Evolutionary conservation across 306 rosid species (phyloP).

Genomic region (Castanea sativa): DNA sequence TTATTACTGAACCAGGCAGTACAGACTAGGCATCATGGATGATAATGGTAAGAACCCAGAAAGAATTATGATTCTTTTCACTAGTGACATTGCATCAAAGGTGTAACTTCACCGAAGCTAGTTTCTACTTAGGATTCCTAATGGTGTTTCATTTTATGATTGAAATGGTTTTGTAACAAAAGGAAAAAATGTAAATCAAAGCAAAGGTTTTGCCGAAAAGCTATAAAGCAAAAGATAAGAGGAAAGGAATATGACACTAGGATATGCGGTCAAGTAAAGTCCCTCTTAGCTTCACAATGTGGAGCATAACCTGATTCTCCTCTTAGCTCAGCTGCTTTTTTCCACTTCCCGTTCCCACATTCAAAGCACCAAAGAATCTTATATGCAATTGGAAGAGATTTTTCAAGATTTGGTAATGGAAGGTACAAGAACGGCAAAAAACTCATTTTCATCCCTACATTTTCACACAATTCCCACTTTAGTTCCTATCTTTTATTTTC

Average conservation of each 20-base stretch:
- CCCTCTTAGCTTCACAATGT: neutral
- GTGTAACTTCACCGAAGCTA: too few species aligned
- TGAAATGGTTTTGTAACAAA: neutral
- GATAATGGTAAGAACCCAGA: too few species aligned
- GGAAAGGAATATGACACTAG: conserved; percentile 27
- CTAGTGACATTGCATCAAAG: too few species aligned
- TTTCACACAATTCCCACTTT: too few species aligned
- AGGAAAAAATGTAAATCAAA: neutral
- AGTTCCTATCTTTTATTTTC: too few species aligned
- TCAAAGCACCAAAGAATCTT: conserved; percentile 11
- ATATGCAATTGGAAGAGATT: neutral
- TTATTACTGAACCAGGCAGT: too few species aligned
- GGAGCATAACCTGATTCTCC: conserved; percentile 7
- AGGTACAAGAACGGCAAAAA: too few species aligned
- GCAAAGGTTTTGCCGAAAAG: conserved; percentile 4
- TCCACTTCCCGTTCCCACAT: neutral
- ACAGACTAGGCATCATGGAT: too few species aligned
- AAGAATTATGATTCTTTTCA: too few species aligned
- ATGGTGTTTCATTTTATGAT: neutral
- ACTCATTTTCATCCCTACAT: too few species aligned
- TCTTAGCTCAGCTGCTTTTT: conserved; percentile 12
- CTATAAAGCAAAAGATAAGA: neutral
- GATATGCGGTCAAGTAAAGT: conserved; percentile 21
- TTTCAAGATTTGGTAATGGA: neutral
- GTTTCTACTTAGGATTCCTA: neutral